Evolutionary conservation across 1,139 yeast genomes (phyloP), one percentile per base, ranked within the genome.

Genomic region (Oligophagozyma castellii): DNA sequence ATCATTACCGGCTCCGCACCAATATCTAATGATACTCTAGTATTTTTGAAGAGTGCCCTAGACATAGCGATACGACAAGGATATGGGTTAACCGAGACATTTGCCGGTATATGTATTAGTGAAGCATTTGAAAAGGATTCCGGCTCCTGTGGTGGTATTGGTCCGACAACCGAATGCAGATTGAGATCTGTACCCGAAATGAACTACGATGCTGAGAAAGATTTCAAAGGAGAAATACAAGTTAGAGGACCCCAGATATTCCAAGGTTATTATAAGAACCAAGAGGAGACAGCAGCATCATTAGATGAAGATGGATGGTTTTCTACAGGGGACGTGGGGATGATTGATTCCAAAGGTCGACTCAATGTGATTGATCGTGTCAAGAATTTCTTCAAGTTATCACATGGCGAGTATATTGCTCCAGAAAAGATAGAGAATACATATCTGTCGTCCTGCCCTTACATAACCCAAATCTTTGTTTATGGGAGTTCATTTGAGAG

Each of bases 381-480:
- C 27, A 78, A 78, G 59, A 78, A 78, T 53, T 77, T 78, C 57
- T 78, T 77, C 64, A 78, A 78, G 53, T 62, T 78, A 43, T 68
- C 86, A 1, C 92, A 78, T 53, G 92, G 92, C 35, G 92, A 78
- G 52, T 78, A 78, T 51, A 70, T 78, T 31, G 75, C 84, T 2
- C 86, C 89, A 3, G 92, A 78, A 48, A 73, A 70, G 51, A 71
- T 78, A 37, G 92, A 78, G 47, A 74, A 72, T 45, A 56, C 59
- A 14, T 76, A 77, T 44, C 56, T 73, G 26, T 63, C 78, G 3
- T 53, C 59, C 11, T 65, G 69, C 38, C 64, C 76, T 5, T 48
- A 67, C 14, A 45, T 69, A 15, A 54, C 67, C 6, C 84, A 76
- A 48, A 47, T 70, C 12, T 76, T 65, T 47, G 68, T 70, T n/a